These are phyloP conservation scores for Chrysanthemum seticuspe DNA, from an alignment of 129 eudicot genomes.

Conservation along the genomic window DNA sequence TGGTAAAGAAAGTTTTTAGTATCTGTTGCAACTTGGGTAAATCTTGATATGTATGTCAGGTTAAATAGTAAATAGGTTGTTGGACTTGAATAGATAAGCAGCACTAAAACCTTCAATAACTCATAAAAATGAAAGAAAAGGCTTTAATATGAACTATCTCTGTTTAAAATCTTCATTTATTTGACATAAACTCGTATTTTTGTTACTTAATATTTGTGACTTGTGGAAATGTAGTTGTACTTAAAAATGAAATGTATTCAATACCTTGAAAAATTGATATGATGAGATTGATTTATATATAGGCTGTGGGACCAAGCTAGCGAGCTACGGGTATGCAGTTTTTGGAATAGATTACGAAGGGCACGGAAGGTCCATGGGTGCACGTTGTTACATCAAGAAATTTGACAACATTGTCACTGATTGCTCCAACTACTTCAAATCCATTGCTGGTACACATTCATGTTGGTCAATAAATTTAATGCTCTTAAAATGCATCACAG, in stretches of 20 bases:
- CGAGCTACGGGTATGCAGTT: conserved; percentile 77
- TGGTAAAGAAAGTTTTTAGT: no score
- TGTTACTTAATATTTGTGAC: no score
- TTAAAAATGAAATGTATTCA: neutral
- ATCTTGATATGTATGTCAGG: no score
- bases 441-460: conserved; percentile 55
- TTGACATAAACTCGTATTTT: no score
- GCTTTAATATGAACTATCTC: no score
- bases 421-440: conserved; percentile 72
- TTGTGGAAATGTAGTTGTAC: neutral
- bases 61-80: no score
- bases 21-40: no score
- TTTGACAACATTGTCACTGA: conserved; percentile 77
- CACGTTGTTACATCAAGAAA: conserved; percentile 94
- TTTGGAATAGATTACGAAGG: conserved; percentile 97
- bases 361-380: conserved; percentile 88
- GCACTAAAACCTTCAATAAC: no score
- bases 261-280: neutral
- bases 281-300: neutral
- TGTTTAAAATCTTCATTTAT: no score
- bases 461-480: neutral
- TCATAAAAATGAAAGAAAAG: no score
- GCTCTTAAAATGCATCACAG: neutral
- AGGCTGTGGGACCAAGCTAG: conserved; percentile 86
- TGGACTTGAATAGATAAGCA: no score